These are phyloP conservation scores for Xylaria sp. DNA, from an alignment of 2,329 filamentous ascomycete genomes.

Conservation along the genomic window DNA sequence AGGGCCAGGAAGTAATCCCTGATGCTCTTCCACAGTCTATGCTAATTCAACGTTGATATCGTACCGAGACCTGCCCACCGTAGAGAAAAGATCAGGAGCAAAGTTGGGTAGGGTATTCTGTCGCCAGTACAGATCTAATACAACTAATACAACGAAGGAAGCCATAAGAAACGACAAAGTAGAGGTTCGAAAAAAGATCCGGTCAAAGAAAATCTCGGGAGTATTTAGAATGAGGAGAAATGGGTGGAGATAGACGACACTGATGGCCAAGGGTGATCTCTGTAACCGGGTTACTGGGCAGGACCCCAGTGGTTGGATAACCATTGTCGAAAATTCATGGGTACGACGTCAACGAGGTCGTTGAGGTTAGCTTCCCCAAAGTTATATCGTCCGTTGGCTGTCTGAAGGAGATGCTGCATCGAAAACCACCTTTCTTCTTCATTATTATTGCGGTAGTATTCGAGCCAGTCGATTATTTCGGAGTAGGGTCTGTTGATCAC, in stretches of 20 bases:
- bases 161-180: neutral
- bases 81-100: neutral
- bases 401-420: constrained; percentile 72
- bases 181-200: neutral
- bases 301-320: constrained; percentile 59
- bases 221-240: neutral
- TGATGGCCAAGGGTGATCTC: neutral
- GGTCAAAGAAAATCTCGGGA: neutral
- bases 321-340: constrained; percentile 65
- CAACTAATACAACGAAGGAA: constrained; percentile 2
- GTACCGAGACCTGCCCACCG: neutral
- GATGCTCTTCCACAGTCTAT: constrained; percentile 27
- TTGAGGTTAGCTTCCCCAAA: constrained; percentile 71
- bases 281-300: constrained; percentile 31
- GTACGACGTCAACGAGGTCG: constrained; percentile 56
- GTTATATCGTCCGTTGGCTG: constrained; percentile 74
- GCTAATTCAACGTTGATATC: constrained; percentile 17
- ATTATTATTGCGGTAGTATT: constrained; percentile 57
- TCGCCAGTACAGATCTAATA: constrained; percentile 34
- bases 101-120: constrained; percentile 18
- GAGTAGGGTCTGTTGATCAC: constrained; percentile 53
- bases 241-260: neutral
- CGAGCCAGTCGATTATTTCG: constrained; percentile 54
- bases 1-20: constrained; percentile 4
- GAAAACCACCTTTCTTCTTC: constrained; percentile 62